A percentile compares a stretch with the other conserved stretches of the same genome.
Evolutionary conservation across 441 rosid genomes (phyloP).

Genomic region (Manihot esculenta): DNA sequence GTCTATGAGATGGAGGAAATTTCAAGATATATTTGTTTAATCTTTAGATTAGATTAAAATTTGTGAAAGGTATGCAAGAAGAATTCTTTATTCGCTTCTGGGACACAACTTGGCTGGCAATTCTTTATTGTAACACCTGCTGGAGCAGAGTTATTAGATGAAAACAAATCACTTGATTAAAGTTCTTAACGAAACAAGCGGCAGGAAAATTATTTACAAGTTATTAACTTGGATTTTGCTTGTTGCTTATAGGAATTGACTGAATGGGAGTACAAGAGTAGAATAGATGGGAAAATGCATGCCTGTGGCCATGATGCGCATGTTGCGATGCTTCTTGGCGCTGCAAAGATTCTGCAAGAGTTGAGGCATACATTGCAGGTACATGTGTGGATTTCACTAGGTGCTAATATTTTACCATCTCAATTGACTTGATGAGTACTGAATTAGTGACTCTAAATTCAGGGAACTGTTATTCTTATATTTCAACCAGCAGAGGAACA

Average conservation of each 20-base stretch:
- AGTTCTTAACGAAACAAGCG: no score
- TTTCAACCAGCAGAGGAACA: slow-evolving; percentile 70
- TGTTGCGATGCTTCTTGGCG: slow-evolving; percentile 69
- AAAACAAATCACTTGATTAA: no score
- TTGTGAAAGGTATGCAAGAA: no score
- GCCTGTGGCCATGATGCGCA: slow-evolving; percentile 72
- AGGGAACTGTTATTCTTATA: slow-evolving; percentile 61
- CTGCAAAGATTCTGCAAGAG: slow-evolving; percentile 56
- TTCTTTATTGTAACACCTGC: no score
- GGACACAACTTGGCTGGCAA: no score
- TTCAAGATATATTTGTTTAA: not conserved
- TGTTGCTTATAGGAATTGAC: slow-evolving; percentile 46
- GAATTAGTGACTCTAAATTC: slow-evolving; percentile 1
- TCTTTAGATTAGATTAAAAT: no score
- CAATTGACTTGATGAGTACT: no score
- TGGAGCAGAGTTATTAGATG: no score
- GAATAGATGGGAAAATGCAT: slow-evolving; percentile 70
- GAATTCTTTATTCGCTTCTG: no score
- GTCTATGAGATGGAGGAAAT: not conserved
- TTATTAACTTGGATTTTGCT: not conserved
- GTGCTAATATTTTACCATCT: not conserved
- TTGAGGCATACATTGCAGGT: slow-evolving; percentile 40
- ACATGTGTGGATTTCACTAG: not conserved
- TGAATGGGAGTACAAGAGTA: slow-evolving; percentile 61
- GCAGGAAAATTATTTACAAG: not conserved